Percentiles rank a stretch among this genome's conserved stretches.
Evolutionary conservation across 129 eudicot species (phyloP).

Genomic region (Centaurea solstitialis): DNA sequence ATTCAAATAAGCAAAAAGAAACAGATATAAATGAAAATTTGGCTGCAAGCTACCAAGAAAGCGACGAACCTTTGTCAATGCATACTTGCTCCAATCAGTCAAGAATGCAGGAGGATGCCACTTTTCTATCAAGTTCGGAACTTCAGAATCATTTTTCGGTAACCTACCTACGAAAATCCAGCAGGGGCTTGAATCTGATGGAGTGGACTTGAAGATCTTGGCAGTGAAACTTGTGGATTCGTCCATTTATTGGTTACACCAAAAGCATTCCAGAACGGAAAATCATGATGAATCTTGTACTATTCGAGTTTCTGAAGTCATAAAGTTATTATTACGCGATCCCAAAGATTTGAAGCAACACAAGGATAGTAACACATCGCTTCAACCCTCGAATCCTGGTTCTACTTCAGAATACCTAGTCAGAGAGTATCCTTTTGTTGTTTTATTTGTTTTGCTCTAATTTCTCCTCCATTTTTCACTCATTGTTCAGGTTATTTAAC

Average conservation of each 20-base stretch:
- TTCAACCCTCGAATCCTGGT: constrained; percentile 14
- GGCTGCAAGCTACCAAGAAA: constrained; percentile 15
- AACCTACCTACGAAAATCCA: constrained; percentile 61
- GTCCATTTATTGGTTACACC: constrained; percentile 57
- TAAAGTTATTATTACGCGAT: constrained; percentile 49
- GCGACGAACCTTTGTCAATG: constrained; percentile 28
- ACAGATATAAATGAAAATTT: constrained; percentile 26
- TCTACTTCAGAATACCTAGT: constrained; percentile 45
- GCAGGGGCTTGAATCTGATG: constrained; percentile 65
- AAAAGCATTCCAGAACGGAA: constrained; percentile 28
- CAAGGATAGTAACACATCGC: constrained; percentile 25
- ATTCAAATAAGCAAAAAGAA: constrained; percentile 24
- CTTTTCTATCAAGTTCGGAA: constrained; percentile 47
- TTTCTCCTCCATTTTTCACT: not conserved
- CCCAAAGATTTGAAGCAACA: constrained; percentile 71
- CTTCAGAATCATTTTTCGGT: constrained; percentile 65
- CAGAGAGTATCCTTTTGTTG: constrained; percentile 80
- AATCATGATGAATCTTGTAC: constrained; percentile 29
- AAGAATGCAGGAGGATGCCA: constrained; percentile 37
- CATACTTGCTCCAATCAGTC: constrained; percentile 33
- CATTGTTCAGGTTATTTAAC: not conserved
- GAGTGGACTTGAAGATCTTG: constrained; percentile 69
- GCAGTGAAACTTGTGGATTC: constrained; percentile 72
- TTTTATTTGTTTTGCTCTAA: constrained; percentile 12
- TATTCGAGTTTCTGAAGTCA: constrained; percentile 40